These are phyloP conservation scores for Beauveria pseudobassiana DNA, from an alignment of 2,329 filamentous ascomycete genomes.

Conservation along the genomic window DNA sequence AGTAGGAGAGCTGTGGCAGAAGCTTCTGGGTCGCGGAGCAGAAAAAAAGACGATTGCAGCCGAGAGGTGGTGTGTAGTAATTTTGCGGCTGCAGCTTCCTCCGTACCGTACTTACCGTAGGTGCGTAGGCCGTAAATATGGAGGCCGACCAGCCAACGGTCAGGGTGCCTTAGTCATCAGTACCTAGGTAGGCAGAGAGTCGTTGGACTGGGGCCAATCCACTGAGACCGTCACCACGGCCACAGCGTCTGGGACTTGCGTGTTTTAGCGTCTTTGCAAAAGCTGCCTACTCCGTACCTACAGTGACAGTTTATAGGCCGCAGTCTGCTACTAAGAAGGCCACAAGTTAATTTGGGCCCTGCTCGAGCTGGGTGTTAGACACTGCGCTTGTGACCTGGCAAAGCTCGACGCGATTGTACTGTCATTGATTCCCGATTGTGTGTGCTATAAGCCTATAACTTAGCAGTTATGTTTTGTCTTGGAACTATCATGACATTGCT, in stretches of 20 bases:
- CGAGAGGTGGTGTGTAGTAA: constrained; percentile 1
- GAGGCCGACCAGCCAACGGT: constrained; percentile 7
- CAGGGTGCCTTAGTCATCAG: constrained; percentile 5
- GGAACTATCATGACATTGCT: no score
- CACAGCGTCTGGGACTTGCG: no score
- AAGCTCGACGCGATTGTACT: no score
- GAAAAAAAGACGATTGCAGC: constrained; percentile 4
- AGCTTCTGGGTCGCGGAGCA: constrained; percentile 10
- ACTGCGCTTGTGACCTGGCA: background rate
- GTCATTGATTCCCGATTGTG: no score
- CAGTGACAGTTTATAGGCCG: background rate
- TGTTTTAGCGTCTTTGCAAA: no score
- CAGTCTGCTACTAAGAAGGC: background rate
- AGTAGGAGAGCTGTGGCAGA: constrained; percentile 5
- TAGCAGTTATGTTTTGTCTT: no score
- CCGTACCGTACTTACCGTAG: no score
- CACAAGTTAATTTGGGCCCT: background rate
- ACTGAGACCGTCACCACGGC: no score
- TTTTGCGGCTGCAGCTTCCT: constrained; percentile 5
- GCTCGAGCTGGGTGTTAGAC: background rate
- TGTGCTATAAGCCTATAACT: background rate
- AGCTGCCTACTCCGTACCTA: background rate
- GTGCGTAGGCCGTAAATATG: no score
- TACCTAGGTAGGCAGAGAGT: no score
- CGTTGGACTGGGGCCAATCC: no score